These are phyloP conservation scores for Colletotrichum incanum DNA, from an alignment of 2,329 filamentous ascomycete species.

Conservation along the genomic window DNA sequence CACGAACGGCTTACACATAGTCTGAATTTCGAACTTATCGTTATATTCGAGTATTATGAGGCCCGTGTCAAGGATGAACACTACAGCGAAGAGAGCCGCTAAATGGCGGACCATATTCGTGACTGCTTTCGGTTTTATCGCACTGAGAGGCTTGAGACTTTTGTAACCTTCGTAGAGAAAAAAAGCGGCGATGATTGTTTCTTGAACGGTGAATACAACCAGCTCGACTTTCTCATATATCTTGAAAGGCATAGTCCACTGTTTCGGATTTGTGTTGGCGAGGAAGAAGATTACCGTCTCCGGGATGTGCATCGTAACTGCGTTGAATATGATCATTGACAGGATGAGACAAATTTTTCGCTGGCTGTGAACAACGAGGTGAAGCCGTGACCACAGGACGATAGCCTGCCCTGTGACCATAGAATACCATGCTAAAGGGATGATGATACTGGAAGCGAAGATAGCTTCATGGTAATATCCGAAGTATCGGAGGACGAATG, in stretches of 20 bases:
- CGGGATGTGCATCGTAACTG: slow-evolving; percentile 66
- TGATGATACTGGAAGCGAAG: slow-evolving; percentile 54
- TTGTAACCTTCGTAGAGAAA: slow-evolving; percentile 69
- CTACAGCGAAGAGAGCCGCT: slow-evolving; percentile 54
- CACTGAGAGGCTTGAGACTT: slow-evolving; percentile 48
- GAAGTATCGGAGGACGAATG: slow-evolving; percentile 56
- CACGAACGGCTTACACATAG: slow-evolving; percentile 45
- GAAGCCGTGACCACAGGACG: slow-evolving; percentile 75
- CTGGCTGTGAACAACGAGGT: slow-evolving; percentile 69
- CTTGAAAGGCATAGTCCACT: slow-evolving; percentile 51
- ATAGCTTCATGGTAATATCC: slow-evolving; percentile 28
- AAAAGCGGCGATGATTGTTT: slow-evolving; percentile 66
- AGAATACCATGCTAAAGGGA: slow-evolving; percentile 51
- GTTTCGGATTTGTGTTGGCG: slow-evolving; percentile 57
- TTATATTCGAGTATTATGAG: slow-evolving; percentile 45
- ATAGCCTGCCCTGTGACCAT: slow-evolving; percentile 76
- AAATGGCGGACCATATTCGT: slow-evolving; percentile 54
- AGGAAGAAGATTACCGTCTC: slow-evolving; percentile 71
- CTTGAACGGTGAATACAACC: slow-evolving; percentile 70
- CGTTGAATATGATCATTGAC: slow-evolving; percentile 71
- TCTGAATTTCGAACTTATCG: slow-evolving; percentile 45
- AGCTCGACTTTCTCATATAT: slow-evolving; percentile 71
- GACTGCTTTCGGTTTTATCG: slow-evolving; percentile 27
- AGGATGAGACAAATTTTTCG: slow-evolving; percentile 65
- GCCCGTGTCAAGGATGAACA: slow-evolving; percentile 55